These are phyloP conservation scores for Blastocystis sp. DNA, from an alignment of 352 stramenopile genomes.

Conservation along the genomic window DNA sequence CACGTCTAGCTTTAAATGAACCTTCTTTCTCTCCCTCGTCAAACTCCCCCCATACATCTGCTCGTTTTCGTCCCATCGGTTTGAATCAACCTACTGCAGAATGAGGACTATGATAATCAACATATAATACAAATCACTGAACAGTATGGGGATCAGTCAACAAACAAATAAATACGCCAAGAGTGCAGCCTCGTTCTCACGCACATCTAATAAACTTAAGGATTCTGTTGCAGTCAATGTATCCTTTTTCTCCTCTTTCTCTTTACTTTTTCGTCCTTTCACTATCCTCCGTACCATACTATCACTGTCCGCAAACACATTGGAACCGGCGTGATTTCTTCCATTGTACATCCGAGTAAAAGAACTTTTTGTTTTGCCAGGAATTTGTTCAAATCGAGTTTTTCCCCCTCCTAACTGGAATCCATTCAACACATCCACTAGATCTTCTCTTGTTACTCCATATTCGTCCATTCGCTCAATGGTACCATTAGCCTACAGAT, in stretches of 20 bases:
- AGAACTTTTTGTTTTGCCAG: constrained; percentile 9
- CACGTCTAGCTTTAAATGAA: constrained; percentile 17
- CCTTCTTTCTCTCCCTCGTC: constrained; percentile 34
- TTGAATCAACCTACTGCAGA: neutral
- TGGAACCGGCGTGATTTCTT: neutral
- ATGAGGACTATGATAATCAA: neutral
- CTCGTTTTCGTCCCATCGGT: constrained; percentile 35
- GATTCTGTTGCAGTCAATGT: neutral
- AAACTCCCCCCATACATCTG: constrained; percentile 32
- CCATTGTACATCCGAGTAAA: constrained; percentile 51
- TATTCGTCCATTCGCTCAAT: constrained; percentile 53
- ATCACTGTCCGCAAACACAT: constrained; percentile 34
- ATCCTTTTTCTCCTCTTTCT: neutral
- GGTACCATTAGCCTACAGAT: neutral
- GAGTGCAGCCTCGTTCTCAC: neutral
- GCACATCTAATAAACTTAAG: neutral
- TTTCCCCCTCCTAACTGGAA: neutral
- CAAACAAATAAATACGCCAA: constrained; percentile 29
- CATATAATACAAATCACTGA: neutral
- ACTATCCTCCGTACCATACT: neutral
- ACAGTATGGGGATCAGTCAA: constrained; percentile 2
- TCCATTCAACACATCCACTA: constrained; percentile 41
- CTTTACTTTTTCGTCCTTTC: neutral
- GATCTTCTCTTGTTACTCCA: constrained; percentile 25
- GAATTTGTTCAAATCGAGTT: neutral